Evolutionary conservation across 225 moss, liverwort and hornwort species (phyloP), one percentile per base, ranked within the genome.

Genomic region (Pseudisothecium myosuroides): DNA sequence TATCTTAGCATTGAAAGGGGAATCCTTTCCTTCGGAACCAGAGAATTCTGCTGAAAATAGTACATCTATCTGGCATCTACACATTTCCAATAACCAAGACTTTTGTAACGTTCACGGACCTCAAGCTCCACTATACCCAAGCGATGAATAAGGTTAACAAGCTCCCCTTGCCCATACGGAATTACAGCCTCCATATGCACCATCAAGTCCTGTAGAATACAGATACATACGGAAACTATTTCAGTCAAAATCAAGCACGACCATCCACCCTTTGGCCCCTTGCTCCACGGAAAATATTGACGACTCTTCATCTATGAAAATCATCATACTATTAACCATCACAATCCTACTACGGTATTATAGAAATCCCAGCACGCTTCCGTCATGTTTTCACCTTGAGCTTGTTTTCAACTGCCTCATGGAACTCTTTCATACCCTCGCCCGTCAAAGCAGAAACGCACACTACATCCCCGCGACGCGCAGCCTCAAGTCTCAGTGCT

Each of bases 361-460:
- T 72, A 84, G 29, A 84, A 83, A 50, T 58, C 14, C 68, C 54
- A 60, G 32, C 75, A 54, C 56, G 20, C 31, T 77, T 89, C 28
- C 45, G 36, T 36, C 49, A 28, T 27, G 36, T 54, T 52, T 41
- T 87, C 86, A 95, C 98, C 97, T 99, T 99, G 79, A 99, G 93
- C 87, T 93, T 96, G 90, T 87, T 88, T 91, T 97, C 96, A 82
- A 99, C 93, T 43, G 92, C 95, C 75, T 95, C 91, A 81, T 93
- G 73, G 71, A 99, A 96, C 76, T 94, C 93, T 63, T 94, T 89
- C 89, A 99, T 95, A 75, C 98, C 97, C 88, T 99, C 96, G 86
- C 98, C 98, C 19, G 96, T 97, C 90, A 99, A 90, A 65, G 96
- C 97, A 92, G 98, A 99, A 52, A 99, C 80, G 92, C 98, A 99